Conservation (phyloP, 305 asterid genomes). For the Fraxinus floribunda region DNA sequence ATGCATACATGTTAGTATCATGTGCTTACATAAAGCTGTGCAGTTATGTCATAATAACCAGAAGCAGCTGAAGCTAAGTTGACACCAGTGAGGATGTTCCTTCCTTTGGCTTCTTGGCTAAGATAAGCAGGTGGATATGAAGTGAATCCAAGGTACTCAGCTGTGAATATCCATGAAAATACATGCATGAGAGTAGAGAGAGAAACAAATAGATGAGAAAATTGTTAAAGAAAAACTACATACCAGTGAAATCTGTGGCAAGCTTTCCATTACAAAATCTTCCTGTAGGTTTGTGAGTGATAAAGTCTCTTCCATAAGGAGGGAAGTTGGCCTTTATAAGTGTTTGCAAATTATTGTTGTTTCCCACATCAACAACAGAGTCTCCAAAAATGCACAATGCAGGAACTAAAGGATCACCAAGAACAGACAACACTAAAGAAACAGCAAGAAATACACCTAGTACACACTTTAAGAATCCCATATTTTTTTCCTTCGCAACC, state of each 20-base stretch:
- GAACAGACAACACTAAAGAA: constrained; percentile 23
- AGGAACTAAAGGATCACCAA: constrained; percentile 73
- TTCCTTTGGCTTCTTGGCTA: constrained; percentile 59
- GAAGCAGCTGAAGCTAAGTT: constrained; percentile 93
- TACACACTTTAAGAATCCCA: constrained; percentile 35
- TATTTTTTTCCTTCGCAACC: constrained; percentile 4
- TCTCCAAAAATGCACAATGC: constrained; percentile 82
- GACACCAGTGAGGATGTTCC: constrained; percentile 54
- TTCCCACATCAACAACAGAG: constrained; percentile 80
- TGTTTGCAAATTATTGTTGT: constrained; percentile 67
- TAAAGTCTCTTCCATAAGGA: constrained; percentile 82
- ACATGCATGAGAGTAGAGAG: constrained; percentile 2
- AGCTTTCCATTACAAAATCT: constrained; percentile 90
- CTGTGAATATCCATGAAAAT: constrained; percentile 33
- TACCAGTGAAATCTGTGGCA: constrained; percentile 86
- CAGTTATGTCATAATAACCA: constrained; percentile 74
- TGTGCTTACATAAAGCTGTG: constrained; percentile 52
- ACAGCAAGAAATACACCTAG: constrained; percentile 27
- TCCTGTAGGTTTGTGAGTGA: constrained; percentile 68
- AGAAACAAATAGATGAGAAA: not conserved
- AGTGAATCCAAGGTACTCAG: constrained; percentile 77
- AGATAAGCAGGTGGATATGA: constrained; percentile 81
- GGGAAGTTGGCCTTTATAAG: constrained; percentile 75
- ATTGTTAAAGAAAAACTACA: not conserved
- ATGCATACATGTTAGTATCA: not conserved